Percentiles rank a stretch among this genome's conserved stretches.
These are phyloP conservation scores for Claviceps pazoutovae DNA, from an alignment of 2,329 filamentous ascomycete genomes.

Conservation along the genomic window DNA sequence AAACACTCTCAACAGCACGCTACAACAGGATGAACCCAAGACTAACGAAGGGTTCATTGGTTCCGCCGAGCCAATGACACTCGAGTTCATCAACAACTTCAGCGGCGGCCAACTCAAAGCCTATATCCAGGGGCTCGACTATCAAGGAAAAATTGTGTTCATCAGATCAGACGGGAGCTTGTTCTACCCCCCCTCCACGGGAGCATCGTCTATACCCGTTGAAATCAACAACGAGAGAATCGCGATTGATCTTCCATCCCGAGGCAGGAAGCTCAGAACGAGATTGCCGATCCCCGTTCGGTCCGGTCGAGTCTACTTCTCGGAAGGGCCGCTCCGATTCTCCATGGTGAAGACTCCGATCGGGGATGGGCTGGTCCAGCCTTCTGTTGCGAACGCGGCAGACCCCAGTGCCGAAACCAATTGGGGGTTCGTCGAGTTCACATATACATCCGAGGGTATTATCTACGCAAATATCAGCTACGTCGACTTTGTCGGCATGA, in stretches of 20 bases:
- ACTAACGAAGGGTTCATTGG: conserved; percentile 1
- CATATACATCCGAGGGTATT: conserved; percentile 22
- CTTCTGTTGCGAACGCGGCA: conserved; percentile 27
- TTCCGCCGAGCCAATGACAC: conserved; percentile 8
- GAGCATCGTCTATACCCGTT: conserved; percentile 20
- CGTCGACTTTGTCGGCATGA: conserved; percentile 36
- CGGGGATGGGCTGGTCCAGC: conserved; percentile 31
- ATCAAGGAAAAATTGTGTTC: conserved; percentile 26
- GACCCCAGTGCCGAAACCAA: conserved; percentile 29
- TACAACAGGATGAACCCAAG: conserved; percentile 8
- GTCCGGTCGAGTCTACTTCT: conserved; percentile 32
- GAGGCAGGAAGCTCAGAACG: conserved; percentile 24
- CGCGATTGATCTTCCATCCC: conserved; percentile 26
- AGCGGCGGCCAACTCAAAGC: conserved; percentile 23
- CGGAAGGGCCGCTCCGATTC: conserved; percentile 27
- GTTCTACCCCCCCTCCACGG: conserved; percentile 26
- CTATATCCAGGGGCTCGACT: conserved; percentile 32
- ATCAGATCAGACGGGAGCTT: conserved; percentile 25
- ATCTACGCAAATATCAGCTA: conserved; percentile 36
- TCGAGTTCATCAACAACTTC: conserved; percentile 31
- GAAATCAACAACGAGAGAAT: conserved; percentile 22
- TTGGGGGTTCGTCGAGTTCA: conserved; percentile 38
- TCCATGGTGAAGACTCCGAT: conserved; percentile 21
- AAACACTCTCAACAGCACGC: conserved; percentile 27
- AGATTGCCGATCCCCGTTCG: conserved; percentile 25